Evolutionary conservation across 495 filamentous ascomycete species (phyloP).

Genomic region (Sphaerosporella brunnea): DNA sequence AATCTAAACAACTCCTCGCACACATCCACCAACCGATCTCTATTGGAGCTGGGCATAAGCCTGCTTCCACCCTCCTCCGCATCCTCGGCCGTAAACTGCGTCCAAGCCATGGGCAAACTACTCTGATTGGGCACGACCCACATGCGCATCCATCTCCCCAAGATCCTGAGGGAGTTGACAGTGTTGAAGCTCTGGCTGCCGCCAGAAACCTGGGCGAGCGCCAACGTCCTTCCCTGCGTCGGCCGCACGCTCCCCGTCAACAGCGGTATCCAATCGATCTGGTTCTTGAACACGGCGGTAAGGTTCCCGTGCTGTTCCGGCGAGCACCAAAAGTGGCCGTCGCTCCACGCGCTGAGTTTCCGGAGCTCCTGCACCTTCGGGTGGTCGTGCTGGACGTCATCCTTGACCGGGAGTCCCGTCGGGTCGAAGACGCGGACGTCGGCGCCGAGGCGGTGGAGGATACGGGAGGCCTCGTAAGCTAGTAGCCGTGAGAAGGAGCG

Average conservation of each 20-base stretch:
- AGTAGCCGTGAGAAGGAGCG: slow-evolving; percentile 44
- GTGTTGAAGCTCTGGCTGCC: slow-evolving; percentile 58
- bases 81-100: slow-evolving; percentile 40
- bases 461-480: slow-evolving; percentile 42
- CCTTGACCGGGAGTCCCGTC: slow-evolving; percentile 42
- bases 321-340: slow-evolving; percentile 51
- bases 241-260: slow-evolving; percentile 45
- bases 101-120: slow-evolving; percentile 47
- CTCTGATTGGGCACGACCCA: slow-evolving; percentile 56
- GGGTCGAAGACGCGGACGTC: slow-evolving; percentile 53
- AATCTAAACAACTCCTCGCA: slow-evolving; percentile 68
- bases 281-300: slow-evolving; percentile 59
- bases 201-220: slow-evolving; percentile 46
- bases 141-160: slow-evolving; percentile 67
- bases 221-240: slow-evolving; percentile 50
- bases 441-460: slow-evolving; percentile 49
- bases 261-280: slow-evolving; percentile 60
- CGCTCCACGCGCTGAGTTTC: slow-evolving; percentile 45
- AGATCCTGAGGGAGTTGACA: slow-evolving; percentile 50
- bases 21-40: slow-evolving; percentile 53
- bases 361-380: slow-evolving; percentile 50
- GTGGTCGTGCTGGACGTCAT: slow-evolving; percentile 40
- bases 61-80: slow-evolving; percentile 33
- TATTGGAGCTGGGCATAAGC: slow-evolving; percentile 42
- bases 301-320: slow-evolving; percentile 57